Percentiles rank a stretch among this genome's conserved stretches.
Conservation (phyloP, 345 rosid genomes). For the Dovyalis caffra region DNA sequence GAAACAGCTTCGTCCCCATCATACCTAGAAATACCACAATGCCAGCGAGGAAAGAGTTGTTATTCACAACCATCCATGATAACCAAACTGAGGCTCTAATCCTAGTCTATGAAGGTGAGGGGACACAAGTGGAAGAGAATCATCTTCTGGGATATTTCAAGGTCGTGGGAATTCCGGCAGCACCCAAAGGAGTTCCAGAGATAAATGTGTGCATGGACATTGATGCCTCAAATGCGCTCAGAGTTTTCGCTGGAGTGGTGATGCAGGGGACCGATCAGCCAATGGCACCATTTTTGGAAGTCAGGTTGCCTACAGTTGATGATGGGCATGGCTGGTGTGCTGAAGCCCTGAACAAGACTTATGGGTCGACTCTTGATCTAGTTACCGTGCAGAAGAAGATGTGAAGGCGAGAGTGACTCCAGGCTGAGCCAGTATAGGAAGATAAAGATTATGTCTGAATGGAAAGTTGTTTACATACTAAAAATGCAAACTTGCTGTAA, state of each 20-base stretch:
- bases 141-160: constrained; percentile 88
- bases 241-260: constrained; percentile 64
- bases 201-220: constrained; percentile 89
- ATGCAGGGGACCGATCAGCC: constrained; percentile 63
- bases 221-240: constrained; percentile 59
- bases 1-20: constrained; percentile 55
- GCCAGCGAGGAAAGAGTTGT: constrained; percentile 70
- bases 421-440: neutral
- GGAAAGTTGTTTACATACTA: neutral
- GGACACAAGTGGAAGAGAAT: constrained; percentile 56
- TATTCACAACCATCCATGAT: constrained; percentile 63
- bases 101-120: constrained; percentile 82
- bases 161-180: constrained; percentile 62
- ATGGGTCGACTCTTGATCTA: constrained; percentile 58
- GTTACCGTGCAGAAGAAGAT: constrained; percentile 58
- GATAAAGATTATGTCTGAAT: neutral
- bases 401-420: constrained; percentile 4
- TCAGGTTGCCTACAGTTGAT: constrained; percentile 88
- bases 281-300: constrained; percentile 67
- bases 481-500: neutral
- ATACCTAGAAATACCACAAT: constrained; percentile 67
- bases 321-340: constrained; percentile 90
- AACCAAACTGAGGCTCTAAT: constrained; percentile 73
- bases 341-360: constrained; percentile 52
- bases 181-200: constrained; percentile 77